Evolutionary conservation across 495 filamentous ascomycete species (phyloP), one percentile per base, ranked within the genome.

Genomic region (Lophiotrema nucula): DNA sequence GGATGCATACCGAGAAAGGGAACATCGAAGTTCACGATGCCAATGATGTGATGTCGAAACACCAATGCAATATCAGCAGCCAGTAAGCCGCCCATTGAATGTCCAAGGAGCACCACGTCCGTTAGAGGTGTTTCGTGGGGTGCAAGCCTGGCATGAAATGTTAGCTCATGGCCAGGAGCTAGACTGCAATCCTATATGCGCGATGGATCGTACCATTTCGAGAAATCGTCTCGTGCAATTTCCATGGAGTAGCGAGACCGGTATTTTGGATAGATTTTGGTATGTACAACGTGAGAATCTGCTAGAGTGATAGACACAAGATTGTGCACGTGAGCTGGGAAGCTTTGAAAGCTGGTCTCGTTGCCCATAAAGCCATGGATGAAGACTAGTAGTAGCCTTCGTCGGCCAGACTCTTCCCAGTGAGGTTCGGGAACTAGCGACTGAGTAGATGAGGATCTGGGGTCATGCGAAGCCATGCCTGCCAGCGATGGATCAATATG

Each of bases 301-400:
- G 73, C 72, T 45, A 96, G 68, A 0, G 82, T 77, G 1, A 79
- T 72, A n/a, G 84, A 84, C 27, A 96, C 74, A 21, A 89, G 74
- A 67, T 83, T 81, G 72, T 97, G 92, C 0, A 96, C 80, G 71
- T 97, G 90, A 4, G 85, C 86, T 1, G 92, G 92, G 59, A 96
- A 92, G 24, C 84, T 85, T 56, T 86, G 84, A 65, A 97, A 97
- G 59, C 87, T 92, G 15, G 85, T 85, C 71, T 95, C 90, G 45
- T 87, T 86, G 24, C 92, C 92, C 82, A 91, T 89, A 74, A 96
- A 97, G 39, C 92, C 92, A 73, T 96, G 91, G 64, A 97, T 84
- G 68, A 90, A 96, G 21, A 97, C 73, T 10, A 96, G 62, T 1
- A 97, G 76, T 12, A 97, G 76, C 25, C 73, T 87, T 53, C 91